Percentiles rank a stretch among this genome's conserved stretches.
Evolutionary conservation across 148 eudicot genomes (phyloP).

Genomic region (Heliamphora exappendiculata): DNA sequence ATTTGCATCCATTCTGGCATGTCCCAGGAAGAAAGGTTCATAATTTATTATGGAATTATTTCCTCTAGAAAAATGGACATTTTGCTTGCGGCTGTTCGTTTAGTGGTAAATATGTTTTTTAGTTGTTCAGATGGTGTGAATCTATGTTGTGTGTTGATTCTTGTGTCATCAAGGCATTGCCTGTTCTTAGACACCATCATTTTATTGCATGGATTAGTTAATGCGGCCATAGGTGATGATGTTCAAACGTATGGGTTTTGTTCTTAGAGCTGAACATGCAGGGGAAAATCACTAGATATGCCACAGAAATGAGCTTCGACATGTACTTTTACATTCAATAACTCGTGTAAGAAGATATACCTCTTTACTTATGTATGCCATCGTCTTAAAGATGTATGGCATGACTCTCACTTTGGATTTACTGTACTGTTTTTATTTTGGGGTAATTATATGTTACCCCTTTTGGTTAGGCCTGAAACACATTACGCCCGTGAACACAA

Average conservation of each 20-base stretch:
- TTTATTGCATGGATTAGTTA: background rate
- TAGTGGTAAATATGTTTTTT: background rate
- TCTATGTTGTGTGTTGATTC: background rate
- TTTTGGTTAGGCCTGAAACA: too few relatives aligned
- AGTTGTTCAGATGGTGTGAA: background rate
- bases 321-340: background rate
- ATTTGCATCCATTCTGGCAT: slow-evolving; percentile 97
- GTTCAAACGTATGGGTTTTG: background rate
- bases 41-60: background rate
- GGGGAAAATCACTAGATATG: background rate
- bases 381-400: background rate
- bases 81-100: background rate
- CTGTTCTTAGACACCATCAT: background rate
- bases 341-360: background rate
- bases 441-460: too few relatives aligned
- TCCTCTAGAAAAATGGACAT: background rate
- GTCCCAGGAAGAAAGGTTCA: slow-evolving; percentile 95
- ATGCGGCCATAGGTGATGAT: background rate
- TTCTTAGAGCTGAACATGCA: background rate
- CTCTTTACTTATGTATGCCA: background rate
- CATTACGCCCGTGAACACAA: too few relatives aligned
- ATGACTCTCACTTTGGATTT: background rate
- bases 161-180: background rate
- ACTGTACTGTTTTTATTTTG: too few relatives aligned
- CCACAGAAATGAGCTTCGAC: background rate